Evolutionary conservation across 805 yeast genomes (phyloP), one percentile per base, ranked within the genome.

Genomic region (Kluyveromyces starmeri): DNA sequence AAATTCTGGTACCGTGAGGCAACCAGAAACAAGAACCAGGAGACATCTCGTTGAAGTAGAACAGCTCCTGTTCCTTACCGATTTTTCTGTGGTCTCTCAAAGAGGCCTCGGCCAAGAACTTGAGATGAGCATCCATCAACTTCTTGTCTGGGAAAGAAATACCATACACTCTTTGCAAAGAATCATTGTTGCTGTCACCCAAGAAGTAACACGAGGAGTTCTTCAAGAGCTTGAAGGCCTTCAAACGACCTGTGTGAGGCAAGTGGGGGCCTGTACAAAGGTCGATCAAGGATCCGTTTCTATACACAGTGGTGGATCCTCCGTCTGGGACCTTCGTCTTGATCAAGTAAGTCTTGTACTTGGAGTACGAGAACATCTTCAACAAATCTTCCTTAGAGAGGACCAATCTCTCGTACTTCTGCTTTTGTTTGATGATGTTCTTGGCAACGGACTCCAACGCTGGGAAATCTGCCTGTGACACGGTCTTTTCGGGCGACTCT

Each of bases 1-100:
- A 92, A 57, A 92, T 92, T 67, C 97, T 82, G 32, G 99, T 78
- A 64, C 99, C 99, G 55, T 89, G 98, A 34, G 99, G 99, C 52
- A 92, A 73, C 97, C 97, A 92, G 76, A 92, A 92, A 41, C 95
- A 88, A 26, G 94, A 78, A 46, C 99, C 99, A 36, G 99, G 99
- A 13, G 96, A 83, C 81, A 89, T 66, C 64, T 92, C 98, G 62
- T 92, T 77, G 75, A 92, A 92, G 64, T 80, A 75, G 67, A 88
- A 92, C 54, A 92, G 72, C 58, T 92, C 97, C 67, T 92, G 98
- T 53, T 92, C 97, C 53, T 68, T 81, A 61, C 99, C 99, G 47
- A 92, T 80, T 64, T 79, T 88, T 65, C 99, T 77, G 65, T 92
- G 99, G 59, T 83, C 94, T 69, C 98, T 83, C 59, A 78, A 75